Base-by-base conservation (phyloP, 2,329 filamentous ascomycete species). In the Didymella pomorum region DNA sequence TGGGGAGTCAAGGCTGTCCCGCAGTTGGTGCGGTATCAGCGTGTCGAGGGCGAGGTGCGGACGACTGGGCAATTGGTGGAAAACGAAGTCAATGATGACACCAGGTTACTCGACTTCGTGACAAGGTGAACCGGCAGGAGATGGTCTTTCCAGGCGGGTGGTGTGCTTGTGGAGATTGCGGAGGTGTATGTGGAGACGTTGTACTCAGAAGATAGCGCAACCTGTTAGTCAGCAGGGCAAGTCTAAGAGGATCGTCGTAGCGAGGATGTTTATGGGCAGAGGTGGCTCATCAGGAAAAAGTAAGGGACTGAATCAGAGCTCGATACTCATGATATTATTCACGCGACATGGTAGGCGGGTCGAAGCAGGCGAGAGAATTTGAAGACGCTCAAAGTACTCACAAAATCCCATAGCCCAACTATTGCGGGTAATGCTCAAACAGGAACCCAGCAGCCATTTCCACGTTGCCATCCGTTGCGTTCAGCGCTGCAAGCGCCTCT, bases 401-500 rank as follows among this genome's bases (percentile, higher is more conserved):
- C 31, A 35, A 8, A 35, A 16, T 35, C 16, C 29, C 14, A n/a
- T 6, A 8, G 16, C 6, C 14, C 31, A n/a, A 2, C 41, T 21
- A 58, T 44, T 58, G 55, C 16, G 70, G 71, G 61, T 73, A 71
- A 29, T 74, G 69, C 50, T 81, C 78, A 52, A 83, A 81, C 35
- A 83, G 61, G 21, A 83, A 73, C 10, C 78, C 79, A 23, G 81
- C 81, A 7, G 81, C 81, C 58, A 80, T 73, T 50, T 83, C 81
- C 8, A 81, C 79, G 58, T 82, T 79, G 1, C 81, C 80, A n/a
- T 78, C 76, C 16, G 80, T 82, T 9, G 77, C 77, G 64, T 82
- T 81, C 58, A 83, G 61, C 26, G 81, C 81, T 2, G 78, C 78
- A 35, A 82, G 65, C n/a, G 79, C 81, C 58, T 81, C 79, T 42